These are phyloP conservation scores for Suhomyces prunicola DNA, from an alignment of 805 yeast species.

Conservation along the genomic window DNA sequence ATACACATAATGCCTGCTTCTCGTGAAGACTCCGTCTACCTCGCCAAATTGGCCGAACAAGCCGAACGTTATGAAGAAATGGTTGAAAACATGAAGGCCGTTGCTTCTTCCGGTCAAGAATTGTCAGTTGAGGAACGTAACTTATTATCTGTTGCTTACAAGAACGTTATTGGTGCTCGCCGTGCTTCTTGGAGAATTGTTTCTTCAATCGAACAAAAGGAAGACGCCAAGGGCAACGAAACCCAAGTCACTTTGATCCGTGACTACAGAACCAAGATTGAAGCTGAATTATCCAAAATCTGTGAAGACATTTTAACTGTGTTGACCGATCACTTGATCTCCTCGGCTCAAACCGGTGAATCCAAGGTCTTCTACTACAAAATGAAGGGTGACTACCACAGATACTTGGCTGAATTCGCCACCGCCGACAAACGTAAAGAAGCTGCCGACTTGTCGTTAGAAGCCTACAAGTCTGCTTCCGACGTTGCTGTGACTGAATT, in stretches of 20 bases:
- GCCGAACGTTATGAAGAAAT: conserved; percentile 99
- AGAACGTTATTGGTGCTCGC: conserved; percentile 97
- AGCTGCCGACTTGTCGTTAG: conserved; percentile 88
- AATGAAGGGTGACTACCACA: conserved; percentile 99
- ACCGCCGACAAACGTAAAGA: conserved; percentile 86
- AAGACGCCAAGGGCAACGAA: conserved; percentile 93
- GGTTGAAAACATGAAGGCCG: conserved; percentile 98
- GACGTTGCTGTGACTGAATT: conserved; percentile 95
- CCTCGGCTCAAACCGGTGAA: conserved; percentile 94
- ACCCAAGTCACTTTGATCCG: conserved; percentile 85
- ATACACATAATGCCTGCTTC: conserved; percentile 58
- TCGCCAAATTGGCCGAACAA: conserved; percentile 98
- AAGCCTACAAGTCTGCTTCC: conserved; percentile 92
- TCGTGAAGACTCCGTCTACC: conserved; percentile 97
- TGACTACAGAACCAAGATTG: conserved; percentile 93
- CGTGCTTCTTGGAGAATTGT: conserved; percentile 99
- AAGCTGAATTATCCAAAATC: conserved; percentile 85
- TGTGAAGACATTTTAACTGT: conserved; percentile 92
- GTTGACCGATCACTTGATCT: conserved; percentile 83
- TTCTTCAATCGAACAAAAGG: conserved; percentile 96
- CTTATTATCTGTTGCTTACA: conserved; percentile 94
- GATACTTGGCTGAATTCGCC: conserved; percentile 97
- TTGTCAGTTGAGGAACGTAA: conserved; percentile 97
- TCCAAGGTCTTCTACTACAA: conserved; percentile 97
- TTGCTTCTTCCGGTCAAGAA: conserved; percentile 94